Conservation (phyloP, 139 green algal genomes). For the Pseudopediastrum boryanum region DNA sequence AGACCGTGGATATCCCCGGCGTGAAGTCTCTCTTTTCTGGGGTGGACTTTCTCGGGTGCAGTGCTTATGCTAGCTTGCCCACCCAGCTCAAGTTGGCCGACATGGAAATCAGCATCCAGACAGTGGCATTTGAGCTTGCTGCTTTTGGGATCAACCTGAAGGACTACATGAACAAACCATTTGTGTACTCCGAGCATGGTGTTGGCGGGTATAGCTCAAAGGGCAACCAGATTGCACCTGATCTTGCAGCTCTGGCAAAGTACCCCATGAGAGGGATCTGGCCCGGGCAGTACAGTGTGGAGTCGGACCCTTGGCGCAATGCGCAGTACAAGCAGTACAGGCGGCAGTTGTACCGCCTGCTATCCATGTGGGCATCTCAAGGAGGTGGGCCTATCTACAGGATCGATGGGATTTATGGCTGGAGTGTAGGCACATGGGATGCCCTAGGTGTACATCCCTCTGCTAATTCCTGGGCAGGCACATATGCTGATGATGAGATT, state of each 20-base stretch:
- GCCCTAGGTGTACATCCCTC: too few relatives aligned
- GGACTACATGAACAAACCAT: conserved; percentile 11
- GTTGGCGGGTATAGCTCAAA: conserved; percentile 10
- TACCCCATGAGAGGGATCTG: conserved; percentile 6
- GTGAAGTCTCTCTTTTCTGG: neutral
- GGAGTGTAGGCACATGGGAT: too few relatives aligned
- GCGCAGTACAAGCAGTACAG: neutral
- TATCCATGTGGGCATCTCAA: neutral
- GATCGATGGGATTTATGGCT: neutral
- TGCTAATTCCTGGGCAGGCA: too few relatives aligned
- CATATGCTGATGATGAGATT: too few relatives aligned
- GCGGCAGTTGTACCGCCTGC: neutral
- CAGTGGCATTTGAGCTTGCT: conserved; percentile 21
- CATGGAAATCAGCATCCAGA: conserved; percentile 27
- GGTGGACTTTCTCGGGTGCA: conserved; percentile 25
- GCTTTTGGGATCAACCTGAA: conserved; percentile 31
- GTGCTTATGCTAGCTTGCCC: conserved; percentile 3
- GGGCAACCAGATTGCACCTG: neutral
- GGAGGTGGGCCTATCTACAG: neutral
- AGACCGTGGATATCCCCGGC: neutral
- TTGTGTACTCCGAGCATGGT: conserved; percentile 30
- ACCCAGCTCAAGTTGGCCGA: neutral
- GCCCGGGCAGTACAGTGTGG: neutral
- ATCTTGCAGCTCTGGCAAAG: neutral
- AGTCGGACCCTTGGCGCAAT: conserved; percentile 11